phyloP scores from a whole-genome alignment of 78 protist species.

The Dictyostelium purpureum region DNA sequence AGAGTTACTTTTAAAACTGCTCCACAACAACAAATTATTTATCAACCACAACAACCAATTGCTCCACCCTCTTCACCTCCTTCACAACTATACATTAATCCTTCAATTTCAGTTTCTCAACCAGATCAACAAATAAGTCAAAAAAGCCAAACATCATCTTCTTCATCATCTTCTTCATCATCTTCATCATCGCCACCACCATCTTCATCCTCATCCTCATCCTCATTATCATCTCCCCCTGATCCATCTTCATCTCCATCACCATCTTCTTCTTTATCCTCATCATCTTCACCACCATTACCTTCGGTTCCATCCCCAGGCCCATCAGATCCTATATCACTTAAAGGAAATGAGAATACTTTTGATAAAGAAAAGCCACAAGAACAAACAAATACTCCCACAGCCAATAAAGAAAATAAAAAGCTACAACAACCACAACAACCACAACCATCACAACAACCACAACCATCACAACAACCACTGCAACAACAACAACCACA shows the following conservation, averaged over 20 bases:
- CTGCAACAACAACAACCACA: not conserved
- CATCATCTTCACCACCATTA: not conserved
- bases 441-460: not conserved
- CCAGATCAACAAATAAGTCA: not conserved
- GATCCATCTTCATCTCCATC: not conserved
- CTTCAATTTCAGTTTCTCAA: not conserved
- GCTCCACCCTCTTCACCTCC: not conserved
- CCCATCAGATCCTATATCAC: not conserved
- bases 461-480: not conserved
- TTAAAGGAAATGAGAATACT: too few relatives aligned
- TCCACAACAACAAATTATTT: not conserved
- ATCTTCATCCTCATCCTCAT: not conserved
- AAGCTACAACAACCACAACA: not conserved
- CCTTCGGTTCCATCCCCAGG: not conserved
- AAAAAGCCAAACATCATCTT: not conserved
- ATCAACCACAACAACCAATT: slow-evolving; percentile 18
- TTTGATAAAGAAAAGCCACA: too few relatives aligned
- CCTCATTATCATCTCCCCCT: not conserved
- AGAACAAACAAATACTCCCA: not conserved
- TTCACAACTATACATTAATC: not conserved
- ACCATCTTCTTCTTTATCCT: too few relatives aligned
- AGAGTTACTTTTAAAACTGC: slow-evolving; percentile 2
- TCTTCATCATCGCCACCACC: not conserved
- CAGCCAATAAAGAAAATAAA: not conserved
- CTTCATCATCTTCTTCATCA: not conserved